Evolutionary conservation across 495 filamentous ascomycete genomes (phyloP), one percentile per base, ranked within the genome.

Genomic region (Podospora pseudopauciseta): DNA sequence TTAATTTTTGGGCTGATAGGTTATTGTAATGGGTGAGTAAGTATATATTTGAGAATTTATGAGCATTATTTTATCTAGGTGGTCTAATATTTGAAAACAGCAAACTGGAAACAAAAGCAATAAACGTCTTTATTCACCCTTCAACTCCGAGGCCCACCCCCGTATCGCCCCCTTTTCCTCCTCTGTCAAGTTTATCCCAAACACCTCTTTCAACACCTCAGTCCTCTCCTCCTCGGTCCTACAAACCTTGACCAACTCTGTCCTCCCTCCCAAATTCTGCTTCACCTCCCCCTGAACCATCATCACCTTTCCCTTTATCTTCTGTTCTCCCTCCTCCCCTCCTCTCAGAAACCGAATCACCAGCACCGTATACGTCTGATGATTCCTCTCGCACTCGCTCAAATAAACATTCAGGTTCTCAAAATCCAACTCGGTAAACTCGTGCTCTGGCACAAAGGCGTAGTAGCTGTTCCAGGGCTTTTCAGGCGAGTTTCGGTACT

Each of bases 381-480:
- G 82, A 7, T 76, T 82, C 58, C 79, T 75, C 66, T 74, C 76
- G 30, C 72, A 76, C 59, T 80, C 78, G 74, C 81, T 85, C 4
- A 82, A 84, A 68, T 71, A 86, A 61, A 78, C 83, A 73, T 84
- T 90, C 68, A 91, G 83, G 2, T 88, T 76, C 49, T 81, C 83
- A 74, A 86, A 92, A 69, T 91, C 90, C 54, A 78, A 73, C 61
- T 83, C 85, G 28, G 86, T 76, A 63, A 88, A 91, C 77, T 90
- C 91, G 20, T 85, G 68, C 68, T 87, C 82, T 3, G 80, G 78
- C 4, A 68, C 39, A 73, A 92, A 91, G 59, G 79, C 80, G 68
- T 91, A 91, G 63, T 83, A 83, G 0, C 81, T 76, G 59, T 82
- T 78, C 86, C 88, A 92, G 39, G 78, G 75, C 60, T 74, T 71